Evolutionary conservation across 1,139 yeast species (phyloP).

Genomic region (Saccharomyces hybrid): DNA sequence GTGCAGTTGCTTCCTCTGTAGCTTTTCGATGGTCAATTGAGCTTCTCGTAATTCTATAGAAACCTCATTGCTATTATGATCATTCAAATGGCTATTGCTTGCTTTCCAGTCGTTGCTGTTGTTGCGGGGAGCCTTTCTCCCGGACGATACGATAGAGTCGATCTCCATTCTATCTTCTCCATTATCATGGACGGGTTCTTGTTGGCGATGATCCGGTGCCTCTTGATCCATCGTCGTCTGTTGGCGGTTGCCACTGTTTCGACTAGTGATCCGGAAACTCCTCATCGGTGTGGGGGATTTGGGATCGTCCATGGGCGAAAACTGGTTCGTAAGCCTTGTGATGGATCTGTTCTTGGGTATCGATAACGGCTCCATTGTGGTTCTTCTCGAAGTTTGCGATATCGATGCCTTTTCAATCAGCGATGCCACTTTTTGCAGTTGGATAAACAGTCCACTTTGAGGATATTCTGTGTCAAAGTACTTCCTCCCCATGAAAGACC

Average conservation of each 20-base stretch:
- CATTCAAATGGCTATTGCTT: background rate
- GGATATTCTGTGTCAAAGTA: conserved; percentile 61
- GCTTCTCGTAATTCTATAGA: background rate
- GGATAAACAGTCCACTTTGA: conserved; percentile 66
- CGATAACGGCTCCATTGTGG: background rate
- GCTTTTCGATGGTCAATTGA: conserved; percentile 11
- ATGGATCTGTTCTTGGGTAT: background rate
- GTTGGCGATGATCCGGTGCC: background rate
- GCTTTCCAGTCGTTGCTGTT: background rate
- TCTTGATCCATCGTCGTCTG: background rate
- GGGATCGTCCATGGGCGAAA: conserved; percentile 7
- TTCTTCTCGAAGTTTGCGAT: background rate
- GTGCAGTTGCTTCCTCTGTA: conserved; percentile 19
- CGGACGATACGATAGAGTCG: background rate
- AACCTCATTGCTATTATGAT: background rate
- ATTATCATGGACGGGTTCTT: background rate
- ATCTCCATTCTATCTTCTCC: background rate
- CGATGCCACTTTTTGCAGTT: conserved; percentile 50
- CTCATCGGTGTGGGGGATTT: conserved; percentile 25
- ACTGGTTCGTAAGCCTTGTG: background rate
- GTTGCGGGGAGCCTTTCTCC: background rate
- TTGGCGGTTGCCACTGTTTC: background rate
- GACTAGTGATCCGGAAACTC: conserved; percentile 7
- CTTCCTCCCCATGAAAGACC: conserved; percentile 50
- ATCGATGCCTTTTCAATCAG: conserved; percentile 18